Evolutionary conservation across 345 rosid species (phyloP).

Genomic region (Brassica carinata): DNA sequence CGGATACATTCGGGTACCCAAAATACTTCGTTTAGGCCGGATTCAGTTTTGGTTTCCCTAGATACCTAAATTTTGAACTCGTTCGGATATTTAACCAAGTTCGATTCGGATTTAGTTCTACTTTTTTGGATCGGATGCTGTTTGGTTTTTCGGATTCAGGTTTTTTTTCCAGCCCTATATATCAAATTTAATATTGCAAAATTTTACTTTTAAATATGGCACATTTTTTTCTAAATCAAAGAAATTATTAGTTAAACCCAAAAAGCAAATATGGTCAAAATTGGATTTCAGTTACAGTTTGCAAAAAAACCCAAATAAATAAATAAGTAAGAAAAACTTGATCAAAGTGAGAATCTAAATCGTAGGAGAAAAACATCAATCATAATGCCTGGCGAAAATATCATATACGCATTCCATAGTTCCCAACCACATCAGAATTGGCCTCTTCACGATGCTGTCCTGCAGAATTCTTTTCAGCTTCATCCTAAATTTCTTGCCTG

Average conservation of each 20-base stretch:
- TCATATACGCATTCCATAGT: background rate
- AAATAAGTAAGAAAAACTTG: background rate
- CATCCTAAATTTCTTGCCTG: background rate
- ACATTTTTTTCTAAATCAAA: no score
- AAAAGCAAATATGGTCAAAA: background rate
- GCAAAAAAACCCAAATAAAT: background rate
- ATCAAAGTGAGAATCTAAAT: background rate
- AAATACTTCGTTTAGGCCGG: no score
- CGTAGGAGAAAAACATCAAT: background rate
- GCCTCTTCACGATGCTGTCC: background rate
- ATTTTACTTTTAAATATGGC: no score
- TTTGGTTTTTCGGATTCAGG: no score
- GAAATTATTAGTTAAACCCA: background rate
- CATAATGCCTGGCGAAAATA: background rate
- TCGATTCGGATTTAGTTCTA: no score
- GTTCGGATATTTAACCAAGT: no score
- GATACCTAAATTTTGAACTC: no score
- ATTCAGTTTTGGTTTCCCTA: no score
- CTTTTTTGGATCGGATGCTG: no score
- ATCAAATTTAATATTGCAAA: no score
- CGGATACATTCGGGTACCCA: no score
- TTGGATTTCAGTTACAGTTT: background rate
- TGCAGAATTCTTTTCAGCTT: background rate
- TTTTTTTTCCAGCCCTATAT: no score
- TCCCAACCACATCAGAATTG: background rate